Evolutionary conservation across 495 filamentous ascomycete genomes (phyloP).

Genomic region (Penicillium crystallinum): DNA sequence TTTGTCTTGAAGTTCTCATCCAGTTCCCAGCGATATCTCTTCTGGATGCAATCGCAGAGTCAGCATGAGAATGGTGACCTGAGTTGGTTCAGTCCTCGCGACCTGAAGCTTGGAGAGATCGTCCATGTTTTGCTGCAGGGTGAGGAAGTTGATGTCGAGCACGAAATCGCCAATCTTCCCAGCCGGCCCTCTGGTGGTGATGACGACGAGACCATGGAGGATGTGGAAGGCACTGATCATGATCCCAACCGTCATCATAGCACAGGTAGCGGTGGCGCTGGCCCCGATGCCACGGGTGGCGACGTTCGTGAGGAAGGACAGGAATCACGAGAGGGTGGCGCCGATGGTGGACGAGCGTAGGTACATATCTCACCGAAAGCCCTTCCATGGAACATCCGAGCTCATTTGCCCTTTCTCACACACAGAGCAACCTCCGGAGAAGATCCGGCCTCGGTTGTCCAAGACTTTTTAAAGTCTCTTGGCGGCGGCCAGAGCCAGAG

Average conservation of each 20-base stretch:
- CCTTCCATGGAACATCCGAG: not conserved
- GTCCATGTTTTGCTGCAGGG: conserved; percentile 81
- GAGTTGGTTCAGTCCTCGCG: conserved; percentile 73
- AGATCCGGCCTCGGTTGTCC: conserved; percentile 62
- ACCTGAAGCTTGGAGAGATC: conserved; percentile 75
- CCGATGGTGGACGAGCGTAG: conserved; percentile 98
- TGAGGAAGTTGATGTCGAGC: conserved; percentile 78
- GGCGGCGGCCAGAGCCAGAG: conserved; percentile 49
- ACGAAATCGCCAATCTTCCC: conserved; percentile 63
- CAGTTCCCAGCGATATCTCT: conserved; percentile 85
- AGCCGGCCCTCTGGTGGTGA: conserved; percentile 41
- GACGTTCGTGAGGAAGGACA: conserved; percentile 88
- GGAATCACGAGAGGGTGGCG: conserved; percentile 81
- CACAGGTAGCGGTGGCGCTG: conserved; percentile 70
- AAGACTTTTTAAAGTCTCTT: conserved; percentile 83
- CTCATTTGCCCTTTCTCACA: conserved; percentile 1
- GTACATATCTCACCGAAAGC: conserved; percentile 56
- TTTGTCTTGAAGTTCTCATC: conserved; percentile 92
- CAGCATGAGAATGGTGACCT: conserved; percentile 70
- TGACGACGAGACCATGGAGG: conserved; percentile 77
- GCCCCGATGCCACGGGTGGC: conserved; percentile 78
- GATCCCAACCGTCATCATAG: conserved; percentile 52
- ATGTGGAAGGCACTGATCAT: conserved; percentile 61
- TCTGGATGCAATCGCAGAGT: conserved; percentile 89
- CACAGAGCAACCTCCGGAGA: conserved; percentile 39